Evolutionary conservation across 192 early-diverging fungal genomes (phyloP), one percentile per base, ranked within the genome.

Genomic region (Rhizophagus clarus): DNA sequence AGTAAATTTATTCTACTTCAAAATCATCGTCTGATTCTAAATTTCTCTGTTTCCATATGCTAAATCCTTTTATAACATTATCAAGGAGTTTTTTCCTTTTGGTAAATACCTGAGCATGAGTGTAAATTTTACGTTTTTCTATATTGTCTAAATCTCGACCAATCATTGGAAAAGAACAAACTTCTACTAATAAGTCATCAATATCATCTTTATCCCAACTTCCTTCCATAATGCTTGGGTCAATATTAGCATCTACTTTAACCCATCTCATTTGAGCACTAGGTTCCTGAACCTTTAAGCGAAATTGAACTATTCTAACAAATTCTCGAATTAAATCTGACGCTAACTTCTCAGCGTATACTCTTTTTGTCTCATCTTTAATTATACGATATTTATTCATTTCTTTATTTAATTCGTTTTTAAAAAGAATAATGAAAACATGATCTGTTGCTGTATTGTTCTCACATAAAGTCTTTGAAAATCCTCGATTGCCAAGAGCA

Each of bases 321-420:
- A 64, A 24, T 2, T 64, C 63, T 29, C 63, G 63, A 64, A 64
- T 64, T 11, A 64, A 7, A 29, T 24, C 14, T 29, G 63, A 11
- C 14, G n/a, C 63, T 3, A 29, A 8, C 6, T 64, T 64, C 26
- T 64, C 63, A 12, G 31, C 22, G 24, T 29, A 11, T 64, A 0
- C 3, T 64, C 26, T 64, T 20, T 64, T 64, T 9, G 26, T 14
- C 0, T 8, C 26, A 29, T 64, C 14, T 29, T 64, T 64, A 31
- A 64, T 64, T 29, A 29, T 31, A 64, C 63, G 63, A 26, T 63
- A 63, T 63, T 63, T 24, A 63, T 63, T 63, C n/a, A 63, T 63
- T 26, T 24, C 28, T 2, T 29, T 28, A 63, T 28, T 63, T 28
- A 63, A 29, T 28, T 28, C 2, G 0, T 63, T 28, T 63, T 28